Evolutionary conservation across 495 filamentous ascomycete species (phyloP), one percentile per base, ranked within the genome.

Genomic region (Penicillium arizonense): DNA sequence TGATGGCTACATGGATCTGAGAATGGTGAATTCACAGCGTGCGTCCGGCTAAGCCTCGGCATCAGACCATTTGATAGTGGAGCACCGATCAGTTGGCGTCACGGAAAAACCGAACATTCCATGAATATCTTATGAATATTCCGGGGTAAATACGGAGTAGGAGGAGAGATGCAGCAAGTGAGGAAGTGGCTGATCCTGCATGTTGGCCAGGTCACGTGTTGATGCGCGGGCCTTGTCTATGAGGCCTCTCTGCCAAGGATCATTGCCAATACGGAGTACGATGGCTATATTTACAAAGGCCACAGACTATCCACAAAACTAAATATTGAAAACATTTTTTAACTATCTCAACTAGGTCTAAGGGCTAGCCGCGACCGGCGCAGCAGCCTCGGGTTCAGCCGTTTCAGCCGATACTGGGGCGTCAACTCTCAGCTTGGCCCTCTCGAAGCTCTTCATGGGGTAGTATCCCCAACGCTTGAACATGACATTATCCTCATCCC

Each of bases 401-500:
- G 50, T 24, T 42, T 42, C 44, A n/a, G 57, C 30, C 36, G 51
- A 45, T 36, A 45, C 32, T 28, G 39, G 12, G 20, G 55, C 50
- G 36, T 34, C 36, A 10, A 37, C 24, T 43, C 47, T 52, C 6
- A 44, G 30, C 41, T 35, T 45, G 5, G 50, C 49, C 61, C 62
- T 71, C 59, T 75, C 71, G 34, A 77, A 77, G 61, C 72, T 84
- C 68, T 78, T 74, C 86, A 89, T 87, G 33, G 88, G 86, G 56
- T 78, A 73, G 59, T 90, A 70, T 8, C 90, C 90, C 86, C 87
- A 93, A 42, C 77, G 75, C 8, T 86, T 82, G 70, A 95, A 91
- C 82, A 93, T 87, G 7, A 52, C 82, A 45, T 80, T 83, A 57
- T 95, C 90, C 70, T 91, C 88, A 55, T 91, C 89, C 87, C 88